Base-by-base conservation (phyloP, 768 basidiomycete genomes). In the Paxillus involutus region DNA sequence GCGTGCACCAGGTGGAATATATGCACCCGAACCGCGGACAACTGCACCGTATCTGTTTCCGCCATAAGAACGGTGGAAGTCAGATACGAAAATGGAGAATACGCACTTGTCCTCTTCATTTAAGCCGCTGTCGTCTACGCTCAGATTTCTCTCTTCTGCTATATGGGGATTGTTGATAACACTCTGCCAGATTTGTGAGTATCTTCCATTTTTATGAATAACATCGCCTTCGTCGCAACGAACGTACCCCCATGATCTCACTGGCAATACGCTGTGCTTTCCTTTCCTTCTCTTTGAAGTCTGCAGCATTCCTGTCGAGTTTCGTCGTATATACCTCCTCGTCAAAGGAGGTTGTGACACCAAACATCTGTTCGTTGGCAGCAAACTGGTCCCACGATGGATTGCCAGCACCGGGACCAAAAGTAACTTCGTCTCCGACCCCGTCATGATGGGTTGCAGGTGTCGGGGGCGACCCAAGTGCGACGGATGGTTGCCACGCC, bases 101-200 rank as follows among this genome's bases (percentile, higher is more conserved):
- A 67, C 83, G 64, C 58, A 98, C 96, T 92, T 95, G 76, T 98
- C 96, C 72, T 99, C 97, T 75, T 99, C 97, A 67, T 95, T 94
- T 53, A 77, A 70, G 39, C 85, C 87, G 54, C 80, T 86, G 59
- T 89, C 88, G 66, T 91, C 88, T 16, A 82, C 71, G 33, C 68
- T 64, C 55, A 82, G 61, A 56, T 77, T 72, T 65, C 97, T 84
- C 73, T 98, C 97, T 71, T 98, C 97, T 41, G 88, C 85, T 47
- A 98, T 71, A 69, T 99, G 97, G 0, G 85, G 75, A 71, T 98
- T 98, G 62, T 70, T 85, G 3, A 86, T 76, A 11, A 76, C 57
- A 44, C 79, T 70, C 91, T 93, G 65, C 45, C 56, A 57, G 45
- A 50, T 26, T 19, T 26, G 43, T 62, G 47, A 63, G 56, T 26